Conservation (phyloP, 2,329 filamentous ascomycete species). For the Aspergillus sp. region DNA sequence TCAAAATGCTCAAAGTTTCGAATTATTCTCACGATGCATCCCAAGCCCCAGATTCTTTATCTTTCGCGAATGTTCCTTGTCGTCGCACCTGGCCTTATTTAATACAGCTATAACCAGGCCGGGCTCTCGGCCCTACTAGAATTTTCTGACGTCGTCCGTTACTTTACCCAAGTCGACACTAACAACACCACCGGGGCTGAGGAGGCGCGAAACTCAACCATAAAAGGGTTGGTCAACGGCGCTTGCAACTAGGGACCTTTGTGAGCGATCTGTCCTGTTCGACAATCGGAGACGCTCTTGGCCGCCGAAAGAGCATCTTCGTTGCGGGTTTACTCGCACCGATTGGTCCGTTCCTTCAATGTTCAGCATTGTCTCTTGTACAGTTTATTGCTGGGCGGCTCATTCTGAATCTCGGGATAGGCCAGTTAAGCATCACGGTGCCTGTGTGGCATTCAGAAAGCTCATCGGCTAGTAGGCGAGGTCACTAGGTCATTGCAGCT, state of each 20-base stretch:
- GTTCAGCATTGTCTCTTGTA: constrained; percentile 37
- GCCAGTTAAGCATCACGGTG: constrained; percentile 43
- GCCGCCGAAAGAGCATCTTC: constrained; percentile 43
- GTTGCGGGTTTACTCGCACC: constrained; percentile 40
- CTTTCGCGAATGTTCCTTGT: constrained; percentile 25
- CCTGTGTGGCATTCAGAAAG: constrained; percentile 47
- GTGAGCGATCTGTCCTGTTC: constrained; percentile 12
- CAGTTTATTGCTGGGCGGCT: constrained; percentile 46
- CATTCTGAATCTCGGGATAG: constrained; percentile 45
- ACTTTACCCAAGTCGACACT: constrained; percentile 17
- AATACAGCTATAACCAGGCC: constrained; percentile 19
- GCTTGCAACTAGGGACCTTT: constrained; percentile 12
- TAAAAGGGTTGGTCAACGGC: constrained; percentile 22
- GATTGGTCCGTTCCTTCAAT: constrained; percentile 41
- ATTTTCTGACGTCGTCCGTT: constrained; percentile 12
- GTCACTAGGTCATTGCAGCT: constrained; percentile 44
- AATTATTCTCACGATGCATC: background rate
- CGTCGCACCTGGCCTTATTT: constrained; percentile 16
- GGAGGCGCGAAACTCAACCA: constrained; percentile 3
- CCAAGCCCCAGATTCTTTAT: background rate
- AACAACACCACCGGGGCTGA: constrained; percentile 10
- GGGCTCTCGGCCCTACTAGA: constrained; percentile 14
- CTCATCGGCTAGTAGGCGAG: constrained; percentile 41
- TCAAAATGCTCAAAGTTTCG: background rate
- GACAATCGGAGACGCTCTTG: constrained; percentile 40